Evolutionary conservation across 2,329 filamentous ascomycete species (phyloP).

Genomic region (Colletotrichum sp.): DNA sequence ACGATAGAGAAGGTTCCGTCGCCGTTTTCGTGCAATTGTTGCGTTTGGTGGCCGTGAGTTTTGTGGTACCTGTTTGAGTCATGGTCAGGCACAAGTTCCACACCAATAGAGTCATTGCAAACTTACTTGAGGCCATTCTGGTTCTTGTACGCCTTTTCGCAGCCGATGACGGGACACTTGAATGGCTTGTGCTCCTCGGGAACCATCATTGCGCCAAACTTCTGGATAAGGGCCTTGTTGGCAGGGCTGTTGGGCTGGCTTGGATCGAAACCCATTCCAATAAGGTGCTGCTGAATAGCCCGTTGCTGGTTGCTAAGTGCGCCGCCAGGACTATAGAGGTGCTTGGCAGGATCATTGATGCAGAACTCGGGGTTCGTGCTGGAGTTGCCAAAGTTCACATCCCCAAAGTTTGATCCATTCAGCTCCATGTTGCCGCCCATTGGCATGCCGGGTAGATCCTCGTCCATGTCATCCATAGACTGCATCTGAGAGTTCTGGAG

Average conservation of each 20-base stretch:
- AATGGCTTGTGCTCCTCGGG: slow-evolving; percentile 97
- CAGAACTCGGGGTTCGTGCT: slow-evolving; percentile 55
- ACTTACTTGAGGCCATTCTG: slow-evolving; percentile 95
- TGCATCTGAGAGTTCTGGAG: slow-evolving; percentile 64
- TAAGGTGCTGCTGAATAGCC: slow-evolving; percentile 70
- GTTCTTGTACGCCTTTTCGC: slow-evolving; percentile 99
- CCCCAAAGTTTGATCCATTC: slow-evolving; percentile 55
- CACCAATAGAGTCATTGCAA: not conserved
- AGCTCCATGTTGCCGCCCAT: slow-evolving; percentile 68
- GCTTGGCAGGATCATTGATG: slow-evolving; percentile 95
- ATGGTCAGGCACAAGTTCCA: slow-evolving; percentile 9
- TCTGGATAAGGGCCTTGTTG: slow-evolving; percentile 61
- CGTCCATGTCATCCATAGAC: slow-evolving; percentile 75
- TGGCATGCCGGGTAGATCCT: slow-evolving; percentile 69
- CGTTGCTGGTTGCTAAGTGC: slow-evolving; percentile 68
- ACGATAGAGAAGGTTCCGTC: slow-evolving; percentile 99
- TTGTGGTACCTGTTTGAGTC: slow-evolving; percentile 64
- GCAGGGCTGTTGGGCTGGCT: slow-evolving; percentile 81
- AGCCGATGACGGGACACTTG: slow-evolving; percentile 96
- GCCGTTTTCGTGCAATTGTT: slow-evolving; percentile 94
- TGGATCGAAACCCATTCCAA: slow-evolving; percentile 77
- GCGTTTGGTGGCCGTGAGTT: slow-evolving; percentile 92
- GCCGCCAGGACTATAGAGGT: slow-evolving; percentile 85
- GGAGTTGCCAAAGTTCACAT: slow-evolving; percentile 56
- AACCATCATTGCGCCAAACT: slow-evolving; percentile 65